Evolutionary conservation across 2,329 filamentous ascomycete species (phyloP).

Genomic region (Fusarium succisae): DNA sequence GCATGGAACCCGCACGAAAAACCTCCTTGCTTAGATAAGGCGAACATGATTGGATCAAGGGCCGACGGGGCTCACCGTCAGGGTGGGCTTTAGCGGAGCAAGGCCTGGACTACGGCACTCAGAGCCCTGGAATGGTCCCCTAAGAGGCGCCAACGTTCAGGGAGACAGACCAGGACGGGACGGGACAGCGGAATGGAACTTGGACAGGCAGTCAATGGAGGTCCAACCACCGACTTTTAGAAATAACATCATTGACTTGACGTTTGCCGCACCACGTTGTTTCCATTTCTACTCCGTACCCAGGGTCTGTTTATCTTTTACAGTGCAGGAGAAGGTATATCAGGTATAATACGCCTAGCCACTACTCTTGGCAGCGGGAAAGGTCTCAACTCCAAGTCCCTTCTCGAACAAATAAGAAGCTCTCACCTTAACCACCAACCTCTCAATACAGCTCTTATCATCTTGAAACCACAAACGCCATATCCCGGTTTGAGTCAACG

Average conservation of each 20-base stretch:
- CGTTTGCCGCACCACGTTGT: slow-evolving; percentile 8
- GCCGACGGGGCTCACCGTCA: slow-evolving; percentile 12
- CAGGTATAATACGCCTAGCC: background rate
- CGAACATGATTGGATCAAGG: background rate
- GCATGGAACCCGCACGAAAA: slow-evolving; percentile 33
- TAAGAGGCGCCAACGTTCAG: slow-evolving; percentile 21
- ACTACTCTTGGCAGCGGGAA: background rate
- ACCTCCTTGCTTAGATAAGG: slow-evolving; percentile 33
- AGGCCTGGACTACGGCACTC: slow-evolving; percentile 17
- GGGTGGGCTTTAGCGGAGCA: slow-evolving; percentile 5
- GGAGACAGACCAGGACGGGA: slow-evolving; percentile 6
- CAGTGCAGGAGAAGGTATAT: background rate
- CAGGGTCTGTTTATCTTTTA: background rate
- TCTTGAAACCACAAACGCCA: slow-evolving; percentile 30
- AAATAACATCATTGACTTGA: slow-evolving; percentile 9
- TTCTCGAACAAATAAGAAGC: background rate
- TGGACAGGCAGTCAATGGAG: background rate
- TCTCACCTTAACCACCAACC: slow-evolving; percentile 1
- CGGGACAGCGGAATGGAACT: background rate
- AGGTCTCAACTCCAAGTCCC: background rate
- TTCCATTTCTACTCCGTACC: background rate
- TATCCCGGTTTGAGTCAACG: slow-evolving; percentile 22
- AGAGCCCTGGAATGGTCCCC: slow-evolving; percentile 20
- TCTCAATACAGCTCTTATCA: background rate
- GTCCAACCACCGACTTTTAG: slow-evolving; percentile 30